phyloP scores from a whole-genome alignment of 176 grass and related monocot genomes.

The Aegilops umbellulata region DNA sequence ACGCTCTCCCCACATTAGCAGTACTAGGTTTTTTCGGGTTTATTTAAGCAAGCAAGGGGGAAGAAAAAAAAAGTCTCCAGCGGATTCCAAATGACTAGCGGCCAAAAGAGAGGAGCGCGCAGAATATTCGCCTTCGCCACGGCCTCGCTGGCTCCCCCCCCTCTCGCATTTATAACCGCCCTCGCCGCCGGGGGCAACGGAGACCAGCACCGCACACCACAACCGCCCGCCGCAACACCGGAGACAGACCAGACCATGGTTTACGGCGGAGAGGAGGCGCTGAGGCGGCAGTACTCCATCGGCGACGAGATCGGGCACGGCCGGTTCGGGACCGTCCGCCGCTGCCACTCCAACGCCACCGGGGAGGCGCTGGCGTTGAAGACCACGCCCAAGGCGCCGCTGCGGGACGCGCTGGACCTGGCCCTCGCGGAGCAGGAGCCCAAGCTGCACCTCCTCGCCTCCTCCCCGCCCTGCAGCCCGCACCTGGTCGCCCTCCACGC shows the following conservation, averaged over 20 bases:
- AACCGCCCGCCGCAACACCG: neutral
- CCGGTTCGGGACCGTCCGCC: slow-evolving; percentile 60
- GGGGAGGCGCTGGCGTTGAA: slow-evolving; percentile 58
- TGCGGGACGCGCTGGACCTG: slow-evolving; percentile 59
- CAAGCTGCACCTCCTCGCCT: slow-evolving; percentile 58
- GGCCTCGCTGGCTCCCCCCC: neutral
- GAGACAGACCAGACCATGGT: neutral
- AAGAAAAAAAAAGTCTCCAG: too few relatives aligned
- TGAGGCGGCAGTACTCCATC: slow-evolving; percentile 53
- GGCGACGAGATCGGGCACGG: slow-evolving; percentile 74
- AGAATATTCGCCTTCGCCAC: slow-evolving; percentile 13
- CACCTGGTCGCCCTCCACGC: slow-evolving; percentile 54
- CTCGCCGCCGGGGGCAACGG: neutral
- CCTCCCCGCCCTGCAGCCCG: slow-evolving; percentile 25
- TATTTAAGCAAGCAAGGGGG: too few relatives aligned
- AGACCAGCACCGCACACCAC: neutral
- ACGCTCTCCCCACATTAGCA: too few relatives aligned
- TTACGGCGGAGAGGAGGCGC: slow-evolving; percentile 18
- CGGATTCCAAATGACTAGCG: neutral
- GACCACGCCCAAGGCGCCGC: slow-evolving; percentile 55
- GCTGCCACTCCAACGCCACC: slow-evolving; percentile 53
- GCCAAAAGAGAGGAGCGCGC: neutral
- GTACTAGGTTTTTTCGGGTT: too few relatives aligned
- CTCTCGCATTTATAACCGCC: slow-evolving; percentile 24
- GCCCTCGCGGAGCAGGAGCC: slow-evolving; percentile 67